Percentiles rank a stretch among this genome's conserved stretches.
Evolutionary conservation across 352 stramenopile genomes (phyloP).

Genomic region (Globisporangium apiculatum): DNA sequence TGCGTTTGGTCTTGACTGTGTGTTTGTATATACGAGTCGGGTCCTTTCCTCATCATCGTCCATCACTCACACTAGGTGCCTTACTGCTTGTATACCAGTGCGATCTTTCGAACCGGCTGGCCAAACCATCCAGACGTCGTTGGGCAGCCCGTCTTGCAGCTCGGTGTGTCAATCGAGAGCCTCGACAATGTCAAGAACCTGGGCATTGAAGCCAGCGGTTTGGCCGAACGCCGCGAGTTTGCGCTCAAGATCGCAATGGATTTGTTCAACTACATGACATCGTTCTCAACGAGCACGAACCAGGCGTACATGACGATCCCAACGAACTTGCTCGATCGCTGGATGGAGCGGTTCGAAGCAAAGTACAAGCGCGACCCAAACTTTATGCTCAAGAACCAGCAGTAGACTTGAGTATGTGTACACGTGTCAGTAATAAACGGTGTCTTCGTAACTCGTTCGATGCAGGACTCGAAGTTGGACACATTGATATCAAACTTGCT

Average conservation of each 20-base stretch:
- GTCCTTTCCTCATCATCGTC: too few relatives aligned
- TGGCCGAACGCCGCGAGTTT: conserved; percentile 69
- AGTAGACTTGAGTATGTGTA: not conserved
- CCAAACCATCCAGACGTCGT: conserved; percentile 53
- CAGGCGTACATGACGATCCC: conserved; percentile 85
- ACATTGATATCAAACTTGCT: too few relatives aligned
- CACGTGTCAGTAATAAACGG: too few relatives aligned
- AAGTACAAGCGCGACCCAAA: conserved; percentile 87
- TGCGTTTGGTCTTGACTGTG: not conserved
- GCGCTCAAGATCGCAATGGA: conserved; percentile 90
- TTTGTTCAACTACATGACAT: conserved; percentile 91
- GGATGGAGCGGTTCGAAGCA: conserved; percentile 87
- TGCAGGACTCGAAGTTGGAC: not conserved
- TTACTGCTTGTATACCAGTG: conserved; percentile 15
- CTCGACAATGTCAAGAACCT: conserved; percentile 72
- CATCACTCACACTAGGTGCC: not conserved
- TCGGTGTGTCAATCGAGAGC: conserved; percentile 66
- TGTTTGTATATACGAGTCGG: not conserved
- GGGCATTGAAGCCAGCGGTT: conserved; percentile 55
- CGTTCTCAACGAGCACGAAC: conserved; percentile 71
- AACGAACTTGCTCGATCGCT: conserved; percentile 88
- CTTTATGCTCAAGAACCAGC: conserved; percentile 86
- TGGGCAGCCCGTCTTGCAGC: conserved; percentile 47
- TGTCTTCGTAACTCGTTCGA: not conserved
- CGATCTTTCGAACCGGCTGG: conserved; percentile 61